Percentiles rank a stretch among this genome's conserved stretches.
Conservation (phyloP, 2,329 filamentous ascomycete genomes). For the Aspergillus pseudotamarii region DNA sequence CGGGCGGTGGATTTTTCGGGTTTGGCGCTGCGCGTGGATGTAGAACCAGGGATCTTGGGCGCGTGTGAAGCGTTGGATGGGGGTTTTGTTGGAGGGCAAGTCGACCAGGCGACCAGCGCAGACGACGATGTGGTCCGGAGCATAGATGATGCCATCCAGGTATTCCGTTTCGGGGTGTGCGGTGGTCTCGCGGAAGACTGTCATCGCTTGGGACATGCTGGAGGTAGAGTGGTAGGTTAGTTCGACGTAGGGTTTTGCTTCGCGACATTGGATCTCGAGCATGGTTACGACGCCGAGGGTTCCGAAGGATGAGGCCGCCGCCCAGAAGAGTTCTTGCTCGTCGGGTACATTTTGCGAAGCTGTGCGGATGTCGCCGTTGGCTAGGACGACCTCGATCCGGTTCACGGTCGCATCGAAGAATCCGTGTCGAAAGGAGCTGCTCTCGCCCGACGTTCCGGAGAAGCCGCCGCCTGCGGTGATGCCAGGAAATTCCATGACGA, state of each 20-base stretch:
- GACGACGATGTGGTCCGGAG: constrained; percentile 57
- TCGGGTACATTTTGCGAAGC: constrained; percentile 46
- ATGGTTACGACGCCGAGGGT: constrained; percentile 64
- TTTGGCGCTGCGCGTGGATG: constrained; percentile 55
- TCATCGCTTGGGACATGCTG: constrained; percentile 52
- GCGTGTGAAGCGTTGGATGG: constrained; percentile 56
- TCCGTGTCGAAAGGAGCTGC: constrained; percentile 66
- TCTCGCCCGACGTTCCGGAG: constrained; percentile 68
- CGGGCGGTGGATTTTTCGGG: constrained; percentile 55
- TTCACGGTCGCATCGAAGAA: constrained; percentile 67
- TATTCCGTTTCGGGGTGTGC: constrained; percentile 57
- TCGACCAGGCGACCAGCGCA: constrained; percentile 64
- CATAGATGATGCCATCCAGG: constrained; percentile 70
- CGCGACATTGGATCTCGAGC: constrained; percentile 60
- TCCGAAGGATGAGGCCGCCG: constrained; percentile 62
- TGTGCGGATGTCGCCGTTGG: constrained; percentile 57
- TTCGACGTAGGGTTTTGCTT: constrained; percentile 59
- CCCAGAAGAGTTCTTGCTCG: constrained; percentile 60
- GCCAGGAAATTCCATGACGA: constrained; percentile 72
- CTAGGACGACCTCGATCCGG: constrained; percentile 65
- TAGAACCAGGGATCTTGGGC: constrained; percentile 73
- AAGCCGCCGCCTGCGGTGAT: constrained; percentile 71
- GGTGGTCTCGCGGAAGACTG: constrained; percentile 52
- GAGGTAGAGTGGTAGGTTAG: constrained; percentile 63
- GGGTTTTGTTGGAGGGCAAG: constrained; percentile 35